These are phyloP conservation scores for Nakazawaea peltata DNA, from an alignment of 805 yeast genomes.

Conservation along the genomic window DNA sequence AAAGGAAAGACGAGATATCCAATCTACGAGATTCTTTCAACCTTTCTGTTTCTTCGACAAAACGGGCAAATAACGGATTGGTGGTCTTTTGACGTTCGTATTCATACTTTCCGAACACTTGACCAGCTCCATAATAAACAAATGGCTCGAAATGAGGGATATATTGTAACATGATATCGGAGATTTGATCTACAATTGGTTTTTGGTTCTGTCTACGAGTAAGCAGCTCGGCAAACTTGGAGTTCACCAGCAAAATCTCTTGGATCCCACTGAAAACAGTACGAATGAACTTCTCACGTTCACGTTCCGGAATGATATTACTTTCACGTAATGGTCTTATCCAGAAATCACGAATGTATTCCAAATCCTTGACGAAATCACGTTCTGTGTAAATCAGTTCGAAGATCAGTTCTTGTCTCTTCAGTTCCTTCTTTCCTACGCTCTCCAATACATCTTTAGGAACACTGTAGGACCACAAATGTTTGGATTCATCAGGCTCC, in stretches of 20 bases:
- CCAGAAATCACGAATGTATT: constrained; percentile 88
- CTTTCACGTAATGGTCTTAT: constrained; percentile 85
- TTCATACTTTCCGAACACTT: constrained; percentile 91
- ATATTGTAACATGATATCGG: constrained; percentile 78
- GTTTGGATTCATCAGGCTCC: constrained; percentile 73
- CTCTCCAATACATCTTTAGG: constrained; percentile 70
- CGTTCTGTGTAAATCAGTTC: constrained; percentile 92
- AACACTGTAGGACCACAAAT: constrained; percentile 91
- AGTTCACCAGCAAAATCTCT: constrained; percentile 79
- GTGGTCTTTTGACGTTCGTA: constrained; percentile 89
- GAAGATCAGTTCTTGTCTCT: constrained; percentile 91
- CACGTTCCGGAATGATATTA: constrained; percentile 78
- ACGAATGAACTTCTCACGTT: constrained; percentile 84
- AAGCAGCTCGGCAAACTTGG: constrained; percentile 81
- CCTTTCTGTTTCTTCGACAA: constrained; percentile 84
- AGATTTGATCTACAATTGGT: constrained; percentile 78
- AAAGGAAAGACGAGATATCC: constrained; percentile 86
- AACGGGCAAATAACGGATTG: constrained; percentile 86
- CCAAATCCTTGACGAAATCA: constrained; percentile 91
- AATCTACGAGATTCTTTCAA: constrained; percentile 80
- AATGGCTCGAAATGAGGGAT: constrained; percentile 89
- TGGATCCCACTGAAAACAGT: constrained; percentile 87
- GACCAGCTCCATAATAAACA: constrained; percentile 87
- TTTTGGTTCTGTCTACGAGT: constrained; percentile 79
- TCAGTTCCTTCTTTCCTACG: constrained; percentile 76